These are phyloP conservation scores for Aegle marmelos DNA, from an alignment of 345 rosid genomes.

Conservation along the genomic window DNA sequence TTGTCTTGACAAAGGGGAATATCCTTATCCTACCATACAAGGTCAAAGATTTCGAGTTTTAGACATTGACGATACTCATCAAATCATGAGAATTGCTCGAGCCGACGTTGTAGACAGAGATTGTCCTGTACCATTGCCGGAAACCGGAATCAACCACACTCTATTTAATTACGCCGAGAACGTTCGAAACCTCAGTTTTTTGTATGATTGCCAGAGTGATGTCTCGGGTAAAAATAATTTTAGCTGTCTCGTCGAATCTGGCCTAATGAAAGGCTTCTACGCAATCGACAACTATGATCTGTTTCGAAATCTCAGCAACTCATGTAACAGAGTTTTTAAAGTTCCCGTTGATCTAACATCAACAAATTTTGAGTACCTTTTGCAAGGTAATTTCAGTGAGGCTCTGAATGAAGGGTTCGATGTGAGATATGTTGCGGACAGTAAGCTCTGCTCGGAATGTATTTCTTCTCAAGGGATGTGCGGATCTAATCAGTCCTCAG, in stretches of 20 bases:
- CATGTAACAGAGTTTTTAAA: neutral
- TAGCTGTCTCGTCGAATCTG: neutral
- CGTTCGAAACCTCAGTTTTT: conserved; percentile 23
- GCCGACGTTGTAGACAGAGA: neutral
- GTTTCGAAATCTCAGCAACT: neutral
- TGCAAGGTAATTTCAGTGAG: neutral
- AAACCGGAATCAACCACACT: neutral
- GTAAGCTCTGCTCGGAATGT: neutral
- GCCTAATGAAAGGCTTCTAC: neutral
- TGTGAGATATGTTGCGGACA: neutral
- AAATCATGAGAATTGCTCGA: conserved; percentile 23
- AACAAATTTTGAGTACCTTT: neutral
- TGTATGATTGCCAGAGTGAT: neutral
- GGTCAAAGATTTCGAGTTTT: neutral
- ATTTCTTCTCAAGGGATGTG: neutral
- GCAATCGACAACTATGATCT: neutral
- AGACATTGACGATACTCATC: neutral
- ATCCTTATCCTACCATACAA: neutral
- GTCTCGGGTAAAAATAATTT: neutral
- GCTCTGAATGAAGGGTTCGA: neutral
- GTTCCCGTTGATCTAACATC: neutral
- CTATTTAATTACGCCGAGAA: neutral
- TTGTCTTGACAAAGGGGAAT: conserved; percentile 2
- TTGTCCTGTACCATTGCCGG: conserved; percentile 13
- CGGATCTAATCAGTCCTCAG: neutral